Conservation (phyloP, 139 green algal species). For the Diplosphaera chodatii region DNA sequence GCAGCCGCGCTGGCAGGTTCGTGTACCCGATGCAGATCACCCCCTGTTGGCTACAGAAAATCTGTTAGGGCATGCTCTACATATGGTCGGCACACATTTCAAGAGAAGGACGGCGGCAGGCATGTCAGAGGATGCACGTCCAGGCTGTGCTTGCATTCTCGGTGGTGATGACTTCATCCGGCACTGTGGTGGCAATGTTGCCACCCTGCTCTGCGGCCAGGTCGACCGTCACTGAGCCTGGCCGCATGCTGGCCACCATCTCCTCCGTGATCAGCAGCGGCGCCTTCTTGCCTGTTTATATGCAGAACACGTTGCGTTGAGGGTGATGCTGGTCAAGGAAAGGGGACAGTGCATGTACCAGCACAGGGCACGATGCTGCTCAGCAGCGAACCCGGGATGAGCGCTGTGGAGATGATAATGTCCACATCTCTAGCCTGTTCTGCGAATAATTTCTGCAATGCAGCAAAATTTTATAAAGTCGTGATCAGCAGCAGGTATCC, state of each 20-base stretch:
- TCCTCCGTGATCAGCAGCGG: slow-evolving; percentile 77
- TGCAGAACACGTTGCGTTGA: too few species aligned
- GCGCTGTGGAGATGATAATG: slow-evolving; percentile 88
- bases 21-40: slow-evolving; percentile 84
- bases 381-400: slow-evolving; percentile 46
- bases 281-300: slow-evolving; percentile 67
- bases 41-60: too few species aligned
- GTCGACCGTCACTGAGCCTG: slow-evolving; percentile 68
- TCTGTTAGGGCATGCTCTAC: too few species aligned
- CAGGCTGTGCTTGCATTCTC: slow-evolving; percentile 31
- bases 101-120: too few species aligned
- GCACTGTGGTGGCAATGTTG: slow-evolving; percentile 59
- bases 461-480: too few species aligned
- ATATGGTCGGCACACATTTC: too few species aligned
- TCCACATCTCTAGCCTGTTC: slow-evolving; percentile 80
- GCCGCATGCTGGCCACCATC: slow-evolving; percentile 79
- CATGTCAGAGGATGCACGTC: too few species aligned
- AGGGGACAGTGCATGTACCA: too few species aligned
- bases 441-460: slow-evolving; percentile 56
- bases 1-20: slow-evolving; percentile 77
- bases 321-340: too few species aligned
- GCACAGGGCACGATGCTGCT: too few species aligned
- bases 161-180: slow-evolving; percentile 33
- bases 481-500: too few species aligned
- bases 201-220: slow-evolving; percentile 77